These are phyloP conservation scores for Blastocystis sp. DNA, from an alignment of 352 stramenopile genomes.

Conservation along the genomic window DNA sequence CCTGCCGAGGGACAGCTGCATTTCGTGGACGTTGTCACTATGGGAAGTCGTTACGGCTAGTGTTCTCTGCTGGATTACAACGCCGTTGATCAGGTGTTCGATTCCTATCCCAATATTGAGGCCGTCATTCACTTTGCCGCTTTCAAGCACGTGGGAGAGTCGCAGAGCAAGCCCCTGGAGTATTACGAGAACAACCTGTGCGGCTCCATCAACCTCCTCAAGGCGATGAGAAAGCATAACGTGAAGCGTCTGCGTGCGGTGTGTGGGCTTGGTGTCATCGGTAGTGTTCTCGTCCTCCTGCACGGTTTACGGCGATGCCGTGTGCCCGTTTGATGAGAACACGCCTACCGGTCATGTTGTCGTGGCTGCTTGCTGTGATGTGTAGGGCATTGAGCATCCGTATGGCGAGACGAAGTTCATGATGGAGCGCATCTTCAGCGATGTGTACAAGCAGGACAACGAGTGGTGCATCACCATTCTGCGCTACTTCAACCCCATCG, in stretches of 20 bases:
- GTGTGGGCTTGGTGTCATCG: not conserved
- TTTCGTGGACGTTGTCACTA: constrained; percentile 62
- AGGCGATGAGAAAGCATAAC: constrained; percentile 76
- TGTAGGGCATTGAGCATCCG: constrained; percentile 79
- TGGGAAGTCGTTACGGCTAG: not conserved
- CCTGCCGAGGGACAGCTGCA: constrained; percentile 29
- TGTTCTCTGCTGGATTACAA: constrained; percentile 75
- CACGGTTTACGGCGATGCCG: constrained; percentile 80
- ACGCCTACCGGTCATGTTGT: constrained; percentile 59
- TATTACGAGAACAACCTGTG: constrained; percentile 83
- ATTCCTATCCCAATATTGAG: constrained; percentile 76
- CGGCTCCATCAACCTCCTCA: constrained; percentile 77
- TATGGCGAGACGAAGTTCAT: constrained; percentile 87
- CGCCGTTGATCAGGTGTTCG: constrained; percentile 77
- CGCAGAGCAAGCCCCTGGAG: constrained; percentile 76
- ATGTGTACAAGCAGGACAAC: constrained; percentile 74
- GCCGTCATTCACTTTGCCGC: constrained; percentile 82
- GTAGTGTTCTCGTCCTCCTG: constrained; percentile 80
- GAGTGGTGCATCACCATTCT: constrained; percentile 80
- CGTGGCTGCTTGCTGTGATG: not conserved
- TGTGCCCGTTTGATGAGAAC: constrained; percentile 61
- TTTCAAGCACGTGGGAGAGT: constrained; percentile 83
- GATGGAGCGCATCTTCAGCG: constrained; percentile 83
- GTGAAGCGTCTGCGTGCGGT: constrained; percentile 72
- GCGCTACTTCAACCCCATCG: constrained; percentile 87